Evolutionary conservation across 257 asterid species (phyloP), one percentile per base, ranked within the genome.

Genomic region (Fraxinus quadrangulata): DNA sequence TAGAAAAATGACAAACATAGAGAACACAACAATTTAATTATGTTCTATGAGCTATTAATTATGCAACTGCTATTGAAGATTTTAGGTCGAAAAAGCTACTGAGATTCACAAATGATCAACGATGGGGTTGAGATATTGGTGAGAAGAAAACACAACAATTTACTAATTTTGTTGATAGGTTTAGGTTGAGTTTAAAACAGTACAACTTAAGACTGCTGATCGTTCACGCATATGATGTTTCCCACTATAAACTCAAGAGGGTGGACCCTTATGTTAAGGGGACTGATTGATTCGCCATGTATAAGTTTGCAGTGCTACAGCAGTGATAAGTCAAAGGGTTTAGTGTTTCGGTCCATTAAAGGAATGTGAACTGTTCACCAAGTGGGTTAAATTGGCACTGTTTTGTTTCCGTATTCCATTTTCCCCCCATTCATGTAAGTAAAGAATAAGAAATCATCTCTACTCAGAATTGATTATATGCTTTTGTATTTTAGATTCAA

Each of bases 401-500:
- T 71, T 67, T 75, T 19, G 65, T 14, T 49, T 71, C n/a, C 14
- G 70, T 36, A 31, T 70, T 70, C 78, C 31, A 40, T 63, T 14
- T 74, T 47, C 47, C n/a, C 56, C 70, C 71, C 40, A 36, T 42
- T 59, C 74, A 61, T 30, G 59, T 33, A 56, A 40, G 23, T 70
- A 73, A 66, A 76, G 26, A 76, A 56, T 76, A 47, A 33, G 47
- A 37, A 75, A 76, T 47, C 42, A 78, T 78, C 42, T 82, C 39
- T 17, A 66, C 36, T 74, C 30, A 61, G 61, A 59, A 70, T 76
- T 81, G 70, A 79, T 74, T 31, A 14, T 61, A 73, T 77, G 76
- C 71, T 45, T 26, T 65, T 82, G 26, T 80, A 66, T 87, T 75
- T 78, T 77, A 95, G 99, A 83, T 95, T 95, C 94, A 95, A 91